Evolutionary conservation across 2,329 filamentous ascomycete genomes (phyloP).

Genomic region (Ophiostoma novo-ulmi): DNA sequence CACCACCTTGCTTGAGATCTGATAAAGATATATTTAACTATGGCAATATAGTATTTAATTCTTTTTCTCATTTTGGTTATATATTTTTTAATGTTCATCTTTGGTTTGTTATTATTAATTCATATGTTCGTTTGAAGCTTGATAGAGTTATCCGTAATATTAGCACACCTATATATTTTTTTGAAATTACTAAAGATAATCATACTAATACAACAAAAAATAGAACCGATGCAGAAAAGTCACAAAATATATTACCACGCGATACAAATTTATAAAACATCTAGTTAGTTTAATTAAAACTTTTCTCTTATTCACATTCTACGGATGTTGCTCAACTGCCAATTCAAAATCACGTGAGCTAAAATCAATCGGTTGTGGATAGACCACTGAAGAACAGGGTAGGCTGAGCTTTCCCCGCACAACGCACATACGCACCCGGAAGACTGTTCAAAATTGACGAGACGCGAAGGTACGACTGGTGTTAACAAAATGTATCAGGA

Average conservation of each 20-base stretch:
- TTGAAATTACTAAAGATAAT: neutral
- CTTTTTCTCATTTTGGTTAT: neutral
- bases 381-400: conserved; percentile 2
- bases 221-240: no score
- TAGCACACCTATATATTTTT: no score
- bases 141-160: no score
- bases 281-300: neutral
- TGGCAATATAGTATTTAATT: neutral
- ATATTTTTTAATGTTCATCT: no score
- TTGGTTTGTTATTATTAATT: no score
- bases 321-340: neutral
- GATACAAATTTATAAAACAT: neutral
- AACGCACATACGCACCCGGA: neutral
- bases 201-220: neutral
- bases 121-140: no score
- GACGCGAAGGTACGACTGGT: neutral
- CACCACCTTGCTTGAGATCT: neutral
- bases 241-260: no score
- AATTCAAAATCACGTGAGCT: neutral
- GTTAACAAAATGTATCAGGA: neutral
- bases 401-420: conserved; percentile 21
- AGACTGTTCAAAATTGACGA: neutral
- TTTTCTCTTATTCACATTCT: neutral
- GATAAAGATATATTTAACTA: neutral
- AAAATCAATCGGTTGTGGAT: neutral